Base-by-base conservation (phyloP, 768 basidiomycete genomes). In the Mycena galericulata region DNA sequence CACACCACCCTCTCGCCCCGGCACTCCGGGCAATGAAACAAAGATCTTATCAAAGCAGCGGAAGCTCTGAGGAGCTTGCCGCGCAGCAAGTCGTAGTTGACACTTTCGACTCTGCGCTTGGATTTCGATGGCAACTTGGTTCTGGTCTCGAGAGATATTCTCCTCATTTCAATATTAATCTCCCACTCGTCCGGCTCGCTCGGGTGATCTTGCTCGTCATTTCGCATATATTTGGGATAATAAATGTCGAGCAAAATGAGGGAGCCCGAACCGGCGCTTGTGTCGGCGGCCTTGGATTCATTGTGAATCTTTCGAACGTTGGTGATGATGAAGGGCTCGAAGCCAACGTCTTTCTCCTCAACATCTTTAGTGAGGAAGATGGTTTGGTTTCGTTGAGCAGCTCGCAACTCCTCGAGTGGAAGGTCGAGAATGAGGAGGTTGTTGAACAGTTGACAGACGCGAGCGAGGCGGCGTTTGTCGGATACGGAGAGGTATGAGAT, bases 11-110 rank as follows among this genome's bases (percentile, higher is more conserved):
- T 65, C 22, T 17, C 20, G 47, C 58, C 51, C 6, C 56, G 17
- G 32, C 64, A 65, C 40, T 65, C 64, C 2, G 55, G 55, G 20
- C 56, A 65, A 1, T 5, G 9, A 43, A 65, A 65, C 12, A 55
- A 38, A n/a, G 46, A 24, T 17, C 64, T 57, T 11, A 65, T 32
- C 27, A 50, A 18, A 17, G 32, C 46, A 7, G 64, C 64, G 18
- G 56, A 65, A 22, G 64, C 54, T n/a, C 20, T n/a, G 34, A 65
- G 1, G 56, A 65, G 55, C 24, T 58, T 65, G 7, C 64, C 64
- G 15, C 56, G 56, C 46, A 65, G 46, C 47, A 34, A 40, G 15
- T 57, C 64, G 29, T 58, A 65, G 36, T 34, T 20, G 46, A 65
- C 29, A n/a, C n/a, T n/a, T n/a, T n/a, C n/a, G n/a, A n/a, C n/a